Percentiles rank a stretch among this genome's conserved stretches.
Evolutionary conservation across 2,329 filamentous ascomycete species (phyloP).

Genomic region (Colletotrichum lini): DNA sequence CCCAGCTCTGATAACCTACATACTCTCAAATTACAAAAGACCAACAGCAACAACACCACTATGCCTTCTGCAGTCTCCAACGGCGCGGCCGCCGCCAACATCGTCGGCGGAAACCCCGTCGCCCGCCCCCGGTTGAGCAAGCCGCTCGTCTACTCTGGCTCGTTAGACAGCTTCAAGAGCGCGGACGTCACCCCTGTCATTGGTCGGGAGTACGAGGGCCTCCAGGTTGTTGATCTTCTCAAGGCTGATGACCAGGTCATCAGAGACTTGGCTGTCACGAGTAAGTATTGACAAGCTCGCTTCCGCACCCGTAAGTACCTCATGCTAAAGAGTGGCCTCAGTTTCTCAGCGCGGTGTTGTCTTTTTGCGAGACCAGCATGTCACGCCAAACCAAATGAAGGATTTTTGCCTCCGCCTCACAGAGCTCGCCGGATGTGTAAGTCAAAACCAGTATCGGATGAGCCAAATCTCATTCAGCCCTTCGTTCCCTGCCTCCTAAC

Average conservation of each 20-base stretch:
- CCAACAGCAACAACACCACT: slow-evolving; percentile 26
- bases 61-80: slow-evolving; percentile 54
- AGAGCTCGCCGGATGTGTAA: slow-evolving; percentile 49
- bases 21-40: slow-evolving; percentile 2
- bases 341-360: slow-evolving; percentile 56
- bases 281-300: slow-evolving; percentile 19
- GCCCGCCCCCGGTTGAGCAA: slow-evolving; percentile 49
- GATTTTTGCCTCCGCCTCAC: slow-evolving; percentile 55
- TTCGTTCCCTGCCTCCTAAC: slow-evolving; percentile 13
- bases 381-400: slow-evolving; percentile 55
- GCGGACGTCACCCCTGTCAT: slow-evolving; percentile 63
- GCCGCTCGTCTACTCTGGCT: slow-evolving; percentile 58
- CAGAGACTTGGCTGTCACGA: slow-evolving; percentile 68
- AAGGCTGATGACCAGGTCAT: slow-evolving; percentile 62
- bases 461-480: neutral
- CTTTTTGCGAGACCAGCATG: slow-evolving; percentile 54
- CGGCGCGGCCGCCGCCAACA: slow-evolving; percentile 41
- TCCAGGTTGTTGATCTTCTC: slow-evolving; percentile 54
- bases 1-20: neutral
- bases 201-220: slow-evolving; percentile 61
- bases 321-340: slow-evolving; percentile 26
- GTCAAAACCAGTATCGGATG: slow-evolving; percentile 1
- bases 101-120: slow-evolving; percentile 51
- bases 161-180: slow-evolving; percentile 56
- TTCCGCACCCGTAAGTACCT: neutral